These are phyloP conservation scores for Hymenoscyphus albidus DNA, from an alignment of 2,329 filamentous ascomycete genomes.

Conservation along the genomic window DNA sequence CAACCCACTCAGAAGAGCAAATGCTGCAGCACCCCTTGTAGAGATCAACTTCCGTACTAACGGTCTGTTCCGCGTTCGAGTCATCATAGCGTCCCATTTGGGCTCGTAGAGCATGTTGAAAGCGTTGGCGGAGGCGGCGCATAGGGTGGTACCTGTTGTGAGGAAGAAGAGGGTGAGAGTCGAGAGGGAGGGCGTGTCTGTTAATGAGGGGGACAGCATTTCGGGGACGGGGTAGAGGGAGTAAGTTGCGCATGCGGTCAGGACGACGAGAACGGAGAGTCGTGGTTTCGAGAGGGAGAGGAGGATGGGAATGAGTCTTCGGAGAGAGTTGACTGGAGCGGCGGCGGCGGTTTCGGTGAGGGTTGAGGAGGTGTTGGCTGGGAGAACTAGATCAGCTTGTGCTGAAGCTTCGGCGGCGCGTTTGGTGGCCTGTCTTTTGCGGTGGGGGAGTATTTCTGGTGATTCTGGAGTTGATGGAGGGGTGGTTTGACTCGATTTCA, in stretches of 20 bases:
- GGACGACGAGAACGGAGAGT: conserved; percentile 83
- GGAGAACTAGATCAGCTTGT: conserved; percentile 35
- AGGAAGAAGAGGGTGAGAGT: conserved; percentile 90
- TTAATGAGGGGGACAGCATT: conserved; percentile 66
- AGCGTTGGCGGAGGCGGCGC: conserved; percentile 86
- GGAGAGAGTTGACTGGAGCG: conserved; percentile 49
- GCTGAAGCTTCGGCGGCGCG: conserved; percentile 19
- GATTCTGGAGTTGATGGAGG: conserved; percentile 12
- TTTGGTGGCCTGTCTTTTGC: conserved; percentile 30
- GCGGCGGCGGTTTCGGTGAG: conserved; percentile 50
- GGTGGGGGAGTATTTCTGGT: conserved; percentile 31
- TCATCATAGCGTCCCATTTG: conserved; percentile 87
- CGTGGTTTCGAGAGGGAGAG: conserved; percentile 94
- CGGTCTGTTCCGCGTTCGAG: conserved; percentile 84
- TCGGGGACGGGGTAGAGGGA: conserved; percentile 89
- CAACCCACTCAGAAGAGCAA: conserved; percentile 70
- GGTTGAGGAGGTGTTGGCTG: conserved; percentile 51
- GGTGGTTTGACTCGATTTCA: conserved; percentile 13
- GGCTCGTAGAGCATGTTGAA: conserved; percentile 98
- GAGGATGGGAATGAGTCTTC: conserved; percentile 71
- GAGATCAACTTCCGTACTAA: conserved; percentile 79
- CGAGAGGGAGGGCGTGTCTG: conserved; percentile 72
- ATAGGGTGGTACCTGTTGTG: conserved; percentile 82
- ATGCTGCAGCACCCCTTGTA: conserved; percentile 66
- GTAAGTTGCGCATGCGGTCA: conserved; percentile 87